Evolutionary conservation across 352 stramenopile species (phyloP).

Genomic region (Thraustochytrium striatum): DNA sequence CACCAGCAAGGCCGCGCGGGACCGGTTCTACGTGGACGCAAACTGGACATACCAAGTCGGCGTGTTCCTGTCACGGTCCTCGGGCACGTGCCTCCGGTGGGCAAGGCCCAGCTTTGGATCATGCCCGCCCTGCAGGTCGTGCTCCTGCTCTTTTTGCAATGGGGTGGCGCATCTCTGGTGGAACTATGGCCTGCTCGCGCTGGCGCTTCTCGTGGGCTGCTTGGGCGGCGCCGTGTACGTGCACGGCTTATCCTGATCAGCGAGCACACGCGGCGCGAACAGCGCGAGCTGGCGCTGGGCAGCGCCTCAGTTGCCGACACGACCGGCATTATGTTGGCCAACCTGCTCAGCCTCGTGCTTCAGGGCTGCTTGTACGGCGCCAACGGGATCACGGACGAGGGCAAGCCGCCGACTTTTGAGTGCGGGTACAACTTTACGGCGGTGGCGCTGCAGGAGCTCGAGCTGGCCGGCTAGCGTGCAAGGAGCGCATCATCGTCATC

Average conservation of each 20-base stretch:
- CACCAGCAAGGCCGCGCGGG: constrained; percentile 62
- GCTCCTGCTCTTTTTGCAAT: constrained; percentile 79
- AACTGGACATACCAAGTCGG: constrained; percentile 84
- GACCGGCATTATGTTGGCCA: constrained; percentile 78
- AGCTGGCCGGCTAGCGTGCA: too few relatives aligned
- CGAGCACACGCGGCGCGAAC: constrained; percentile 64
- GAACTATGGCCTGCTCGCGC: constrained; percentile 70
- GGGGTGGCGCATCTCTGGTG: constrained; percentile 74
- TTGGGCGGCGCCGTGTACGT: constrained; percentile 82
- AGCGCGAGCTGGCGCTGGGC: constrained; percentile 76
- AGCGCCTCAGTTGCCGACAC: constrained; percentile 80
- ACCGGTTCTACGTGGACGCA: constrained; percentile 78
- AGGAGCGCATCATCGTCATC: too few relatives aligned
- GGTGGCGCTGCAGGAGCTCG: too few relatives aligned
- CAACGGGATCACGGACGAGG: constrained; percentile 60
- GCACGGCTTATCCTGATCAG: constrained; percentile 81
- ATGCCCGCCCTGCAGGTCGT: constrained; percentile 76
- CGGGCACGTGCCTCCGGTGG: constrained; percentile 70
- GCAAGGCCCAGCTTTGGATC: constrained; percentile 71
- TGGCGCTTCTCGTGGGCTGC: constrained; percentile 77
- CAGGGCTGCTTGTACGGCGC: constrained; percentile 80
- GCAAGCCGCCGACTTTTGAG: constrained; percentile 47
- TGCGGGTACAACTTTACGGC: background rate
- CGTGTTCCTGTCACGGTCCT: constrained; percentile 84
- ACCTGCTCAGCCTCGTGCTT: constrained; percentile 76